Evolutionary conservation across 805 yeast species (phyloP), one percentile per base, ranked within the genome.

Genomic region (Yarrowia divulgata): DNA sequence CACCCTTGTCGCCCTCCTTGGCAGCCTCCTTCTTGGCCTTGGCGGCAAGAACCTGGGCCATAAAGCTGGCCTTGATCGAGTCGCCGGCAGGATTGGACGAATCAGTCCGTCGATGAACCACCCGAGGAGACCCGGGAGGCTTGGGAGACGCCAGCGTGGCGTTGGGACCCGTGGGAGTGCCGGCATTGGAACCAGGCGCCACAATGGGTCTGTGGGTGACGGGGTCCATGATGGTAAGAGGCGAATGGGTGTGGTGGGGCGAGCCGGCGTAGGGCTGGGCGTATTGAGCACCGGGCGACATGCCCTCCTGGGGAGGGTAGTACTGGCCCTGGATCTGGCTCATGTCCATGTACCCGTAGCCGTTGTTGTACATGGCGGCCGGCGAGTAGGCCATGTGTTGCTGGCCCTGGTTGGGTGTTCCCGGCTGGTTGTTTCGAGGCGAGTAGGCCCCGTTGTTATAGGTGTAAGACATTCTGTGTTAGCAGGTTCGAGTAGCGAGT

Each of bases 201-300:
- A 63, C 72, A 32, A 74, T 73, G 29, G 75, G 76, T 69, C 72
- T 70, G 52, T 72, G 72, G 32, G 76, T 73, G 35, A 69, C 70
- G 18, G 76, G 76, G 63, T 74, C 76, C 40, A 71, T 64, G 57
- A 74, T 71, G 71, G 72, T 73, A 66, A 74, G 72, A n/a, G 75
- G 73, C 32, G 74, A 69, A 46, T 70, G 74, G 10, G 48, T 49
- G 29, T 63, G 68, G 18, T 49, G 68, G 32, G 68, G 68, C 6
- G 68, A 63, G 23, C 57, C 46, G 29, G 29, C 29, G 39, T 48
- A 63, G 43, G 52, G 55, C 55, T 62, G 67, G 16, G 55, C 35
- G 48, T 63, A 63, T 48, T 49, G 68, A 4, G 57, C 68, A 12
- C 57, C 68, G 14, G 68, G 68, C 0, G 68, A 63, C 55, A 63